Percentiles rank a stretch among this genome's conserved stretches.
phyloP scores from a whole-genome alignment of 2,329 filamentous ascomycete genomes.

The Pestalotiopsis sp. region DNA sequence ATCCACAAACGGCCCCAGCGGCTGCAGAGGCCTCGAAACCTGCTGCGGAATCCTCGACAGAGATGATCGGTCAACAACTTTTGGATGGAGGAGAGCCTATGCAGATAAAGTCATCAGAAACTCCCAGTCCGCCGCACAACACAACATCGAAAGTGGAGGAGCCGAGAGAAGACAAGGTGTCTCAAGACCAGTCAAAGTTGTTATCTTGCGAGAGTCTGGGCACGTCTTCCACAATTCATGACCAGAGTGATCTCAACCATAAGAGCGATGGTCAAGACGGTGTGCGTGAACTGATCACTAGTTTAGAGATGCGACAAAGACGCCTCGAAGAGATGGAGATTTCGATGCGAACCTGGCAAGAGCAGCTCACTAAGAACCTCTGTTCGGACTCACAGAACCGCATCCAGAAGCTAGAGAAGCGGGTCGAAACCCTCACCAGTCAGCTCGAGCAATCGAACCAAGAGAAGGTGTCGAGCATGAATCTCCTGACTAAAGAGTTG shows the following conservation, averaged over 20 bases:
- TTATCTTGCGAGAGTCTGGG: neutral
- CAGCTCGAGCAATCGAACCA: constrained; percentile 1
- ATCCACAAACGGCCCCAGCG: neutral
- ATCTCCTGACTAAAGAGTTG: neutral
- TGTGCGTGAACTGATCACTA: neutral
- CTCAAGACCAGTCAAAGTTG: neutral
- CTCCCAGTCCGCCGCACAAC: neutral
- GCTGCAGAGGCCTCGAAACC: neutral
- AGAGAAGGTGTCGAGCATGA: neutral
- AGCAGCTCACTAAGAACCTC: neutral
- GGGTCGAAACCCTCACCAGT: neutral
- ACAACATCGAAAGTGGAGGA: neutral
- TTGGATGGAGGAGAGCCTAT: neutral
- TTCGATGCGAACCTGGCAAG: neutral
- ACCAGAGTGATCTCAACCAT: neutral
- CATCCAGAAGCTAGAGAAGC: neutral
- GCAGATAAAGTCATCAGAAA: neutral
- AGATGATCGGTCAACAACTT: neutral
- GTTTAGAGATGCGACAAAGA: constrained; percentile 6
- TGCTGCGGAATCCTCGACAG: neutral
- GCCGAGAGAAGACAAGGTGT: neutral
- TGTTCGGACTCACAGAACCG: neutral
- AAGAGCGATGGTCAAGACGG: neutral
- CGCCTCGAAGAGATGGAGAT: constrained; percentile 6
- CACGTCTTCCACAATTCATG: neutral